phyloP scores from a whole-genome alignment of 371 early-diverging fungal species.

The Cokeromyces recurvatus region DNA sequence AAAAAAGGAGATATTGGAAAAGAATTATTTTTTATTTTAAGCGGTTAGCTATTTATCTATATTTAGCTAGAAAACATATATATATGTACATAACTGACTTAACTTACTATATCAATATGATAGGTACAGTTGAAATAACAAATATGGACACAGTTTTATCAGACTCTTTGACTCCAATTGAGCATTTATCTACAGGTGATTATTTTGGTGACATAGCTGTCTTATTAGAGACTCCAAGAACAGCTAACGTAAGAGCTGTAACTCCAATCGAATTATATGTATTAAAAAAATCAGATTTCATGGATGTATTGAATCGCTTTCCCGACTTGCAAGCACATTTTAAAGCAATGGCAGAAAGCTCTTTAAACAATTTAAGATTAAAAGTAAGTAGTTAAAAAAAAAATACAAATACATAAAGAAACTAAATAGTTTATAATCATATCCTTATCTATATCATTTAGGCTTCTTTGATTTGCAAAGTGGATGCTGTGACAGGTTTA shows the following conservation, averaged over 20 bases:
- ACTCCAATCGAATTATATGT: constrained; percentile 52
- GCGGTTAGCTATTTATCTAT: constrained; percentile 44
- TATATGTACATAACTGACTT: too few relatives aligned
- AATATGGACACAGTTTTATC: constrained; percentile 7
- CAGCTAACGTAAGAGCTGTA: constrained; percentile 71
- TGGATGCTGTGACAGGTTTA: constrained; percentile 1
- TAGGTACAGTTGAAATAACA: constrained; percentile 33
- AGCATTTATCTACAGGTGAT: constrained; percentile 44
- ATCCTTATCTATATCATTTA: not conserved
- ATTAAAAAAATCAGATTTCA: constrained; percentile 39
- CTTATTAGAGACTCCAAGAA: constrained; percentile 71
- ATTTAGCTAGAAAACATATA: not conserved
- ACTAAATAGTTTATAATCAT: not conserved
- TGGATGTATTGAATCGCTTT: constrained; percentile 40
- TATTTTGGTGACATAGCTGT: constrained; percentile 80
- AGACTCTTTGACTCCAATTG: constrained; percentile 13
- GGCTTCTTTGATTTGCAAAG: constrained; percentile 3
- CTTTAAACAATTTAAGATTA: constrained; percentile 13
- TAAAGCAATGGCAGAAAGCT: constrained; percentile 24
- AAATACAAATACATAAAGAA: not conserved
- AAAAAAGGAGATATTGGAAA: constrained; percentile 69
- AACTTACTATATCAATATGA: not conserved
- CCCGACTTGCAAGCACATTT: constrained; percentile 30
- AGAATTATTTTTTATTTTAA: constrained; percentile 78
- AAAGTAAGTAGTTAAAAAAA: too few relatives aligned